Evolutionary conservation across 176 grass and related monocot genomes (phyloP).

Genomic region (Musa acuminata): DNA sequence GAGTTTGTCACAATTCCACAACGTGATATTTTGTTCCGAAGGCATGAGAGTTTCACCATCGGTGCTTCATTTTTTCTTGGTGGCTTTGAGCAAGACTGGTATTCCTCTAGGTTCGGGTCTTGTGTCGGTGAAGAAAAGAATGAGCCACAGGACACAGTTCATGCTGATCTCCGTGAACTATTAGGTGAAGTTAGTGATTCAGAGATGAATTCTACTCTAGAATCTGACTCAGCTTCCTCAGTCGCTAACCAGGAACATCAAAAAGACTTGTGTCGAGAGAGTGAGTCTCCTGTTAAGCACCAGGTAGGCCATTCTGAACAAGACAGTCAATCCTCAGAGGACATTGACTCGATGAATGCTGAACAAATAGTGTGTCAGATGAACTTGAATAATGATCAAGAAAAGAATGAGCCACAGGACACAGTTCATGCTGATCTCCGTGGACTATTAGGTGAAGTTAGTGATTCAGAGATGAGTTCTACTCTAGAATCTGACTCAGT

Average conservation of each 20-base stretch:
- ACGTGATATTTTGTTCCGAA: constrained; percentile 22
- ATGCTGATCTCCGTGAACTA: constrained; percentile 19
- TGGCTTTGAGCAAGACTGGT: constrained; percentile 12
- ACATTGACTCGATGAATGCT: background rate
- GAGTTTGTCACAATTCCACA: constrained; percentile 22
- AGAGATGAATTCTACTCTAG: constrained; percentile 22
- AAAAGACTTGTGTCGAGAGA: constrained; percentile 14
- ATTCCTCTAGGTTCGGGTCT: constrained; percentile 28
- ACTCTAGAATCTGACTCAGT: constrained; percentile 28
- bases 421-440: constrained; percentile 4
- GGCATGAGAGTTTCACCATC: constrained; percentile 50
- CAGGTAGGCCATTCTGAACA: constrained; percentile 30
- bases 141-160: constrained; percentile 16
- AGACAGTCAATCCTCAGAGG: constrained; percentile 19
- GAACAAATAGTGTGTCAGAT: background rate
- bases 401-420: constrained; percentile 23
- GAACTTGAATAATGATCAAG: background rate
- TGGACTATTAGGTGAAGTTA: constrained; percentile 15
- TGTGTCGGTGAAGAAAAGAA: constrained; percentile 29
- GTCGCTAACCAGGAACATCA: constrained; percentile 40
- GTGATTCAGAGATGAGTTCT: constrained; percentile 21
- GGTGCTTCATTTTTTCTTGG: constrained; percentile 13
- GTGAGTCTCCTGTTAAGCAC: constrained; percentile 12
- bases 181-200: constrained; percentile 13
- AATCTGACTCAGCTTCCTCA: constrained; percentile 31